Evolutionary conservation across 495 filamentous ascomycete genomes (phyloP), one percentile per base, ranked within the genome.

Genomic region (Penicillium pulvis): DNA sequence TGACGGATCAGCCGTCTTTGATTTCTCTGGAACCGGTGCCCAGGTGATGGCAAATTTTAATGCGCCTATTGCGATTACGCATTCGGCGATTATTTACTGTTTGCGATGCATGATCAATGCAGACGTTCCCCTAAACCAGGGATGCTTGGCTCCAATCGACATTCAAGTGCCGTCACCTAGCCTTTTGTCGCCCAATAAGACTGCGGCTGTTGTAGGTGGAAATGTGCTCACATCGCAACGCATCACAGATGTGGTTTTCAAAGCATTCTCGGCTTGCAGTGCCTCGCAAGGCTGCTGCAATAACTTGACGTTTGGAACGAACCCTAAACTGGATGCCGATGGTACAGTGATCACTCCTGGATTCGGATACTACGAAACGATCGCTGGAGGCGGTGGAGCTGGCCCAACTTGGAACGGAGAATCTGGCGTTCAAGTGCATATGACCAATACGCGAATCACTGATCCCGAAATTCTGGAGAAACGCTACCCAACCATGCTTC

Each of bases 391-490:
- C 9, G 89, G 85, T 61, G 94, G 94, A 51, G 94, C 94, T 0
- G 93, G 93, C 0, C 84, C 89, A 1, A 82, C 82, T 36, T 98
- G 94, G 94, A 82, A 90, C 53, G 94, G 94, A 45, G 92, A 92
- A 8, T 87, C 83, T 51, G 94, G 94, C 44, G 91, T 98, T 45
- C 94, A 98, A 69, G 88, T 87, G 20, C 93, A 98, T 73, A 98
- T 98, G 93, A 98, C 94, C n/a, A 98, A 98, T 71, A 98, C 94
- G 6, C 86, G 94, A 1, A 98, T 98, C 68, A 98, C 94, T 1
- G 94, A 98, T 74, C 82, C 91, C 0, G 94, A 98, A 63, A 86
- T 97, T n/a, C 93, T 98, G 64, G 94, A 98, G 73, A 83, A 93
- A 2, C 83, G 94, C 16, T 98, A 98, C 65, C 94, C 94, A 1